Conservation (phyloP, 768 basidiomycete genomes). For the Postia placenta region DNA sequence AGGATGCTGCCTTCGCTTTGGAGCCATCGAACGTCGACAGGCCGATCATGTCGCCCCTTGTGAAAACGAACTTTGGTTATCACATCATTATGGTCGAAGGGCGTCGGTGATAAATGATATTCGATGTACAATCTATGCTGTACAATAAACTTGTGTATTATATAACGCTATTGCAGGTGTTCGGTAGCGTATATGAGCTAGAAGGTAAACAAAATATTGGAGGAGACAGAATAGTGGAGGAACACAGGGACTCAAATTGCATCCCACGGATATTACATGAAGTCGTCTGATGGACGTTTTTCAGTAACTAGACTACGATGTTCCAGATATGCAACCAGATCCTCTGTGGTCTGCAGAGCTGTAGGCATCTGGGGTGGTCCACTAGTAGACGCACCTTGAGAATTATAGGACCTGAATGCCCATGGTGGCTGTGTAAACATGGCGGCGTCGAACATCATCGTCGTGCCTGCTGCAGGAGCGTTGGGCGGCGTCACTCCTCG, state of each 20-base stretch:
- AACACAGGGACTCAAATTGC: no score
- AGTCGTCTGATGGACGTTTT: conserved; percentile 11
- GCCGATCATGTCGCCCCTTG: conserved; percentile 61
- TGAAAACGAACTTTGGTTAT: conserved; percentile 82
- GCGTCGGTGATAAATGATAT: conserved; percentile 38
- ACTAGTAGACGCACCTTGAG: background rate
- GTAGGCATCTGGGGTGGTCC: conserved; percentile 6
- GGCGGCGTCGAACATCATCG: conserved; percentile 12
- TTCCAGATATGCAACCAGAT: conserved; percentile 18
- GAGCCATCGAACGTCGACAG: conserved; percentile 78
- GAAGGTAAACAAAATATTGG: no score
- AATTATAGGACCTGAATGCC: background rate
- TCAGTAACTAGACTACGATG: conserved; percentile 14
- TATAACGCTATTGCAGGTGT: no score
- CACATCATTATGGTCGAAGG: conserved; percentile 93
- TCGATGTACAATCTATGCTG: background rate
- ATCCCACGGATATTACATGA: conserved; percentile 9
- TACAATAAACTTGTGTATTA: background rate
- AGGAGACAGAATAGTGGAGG: no score
- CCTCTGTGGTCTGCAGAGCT: conserved; percentile 18
- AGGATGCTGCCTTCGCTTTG: conserved; percentile 83
- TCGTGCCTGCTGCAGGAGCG: background rate
- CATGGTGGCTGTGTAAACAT: conserved; percentile 12
- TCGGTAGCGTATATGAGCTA: no score
- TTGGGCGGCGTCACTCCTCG: conserved; percentile 2